A percentile compares a stretch with the other conserved stretches of the same genome.
These are phyloP conservation scores for Selaginella tamariscina DNA, from an alignment of 75 land plant species.

Conservation along the genomic window DNA sequence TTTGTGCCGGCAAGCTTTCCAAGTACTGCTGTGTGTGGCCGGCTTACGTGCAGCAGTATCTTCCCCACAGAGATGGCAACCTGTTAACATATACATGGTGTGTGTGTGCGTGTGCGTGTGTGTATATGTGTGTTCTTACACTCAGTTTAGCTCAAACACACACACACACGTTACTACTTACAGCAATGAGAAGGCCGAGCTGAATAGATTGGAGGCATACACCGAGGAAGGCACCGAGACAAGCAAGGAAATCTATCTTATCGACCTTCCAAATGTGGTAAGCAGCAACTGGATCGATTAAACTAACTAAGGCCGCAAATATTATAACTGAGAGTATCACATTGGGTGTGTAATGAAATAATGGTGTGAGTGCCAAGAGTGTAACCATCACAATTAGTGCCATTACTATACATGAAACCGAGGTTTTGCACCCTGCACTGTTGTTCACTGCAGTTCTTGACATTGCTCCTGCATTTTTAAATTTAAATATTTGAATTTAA, in stretches of 20 bases:
- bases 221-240: slow-evolving; percentile 6
- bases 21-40: slow-evolving; percentile 8
- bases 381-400: slow-evolving; percentile 7
- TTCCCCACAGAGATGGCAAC: slow-evolving; percentile 1
- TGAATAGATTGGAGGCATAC: background rate
- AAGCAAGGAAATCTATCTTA: slow-evolving; percentile 6
- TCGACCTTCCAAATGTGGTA: slow-evolving; percentile 12
- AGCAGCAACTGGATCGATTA: background rate
- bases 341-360: slow-evolving; percentile 11
- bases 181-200: background rate
- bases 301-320: background rate
- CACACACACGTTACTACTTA: no score
- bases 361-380: background rate
- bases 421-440: slow-evolving; percentile 7
- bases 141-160: no score
- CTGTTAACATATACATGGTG: background rate
- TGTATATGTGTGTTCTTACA: no score
- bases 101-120: no score
- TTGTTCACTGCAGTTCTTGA: slow-evolving; percentile 3
- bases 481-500: no score
- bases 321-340: slow-evolving; percentile 2
- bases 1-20: background rate
- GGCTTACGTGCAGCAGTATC: slow-evolving; percentile 2
- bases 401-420: background rate
- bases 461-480: slow-evolving; percentile 6